Base-by-base conservation (phyloP, 164 flowering plant species). In the Aristolochia fimbriata region DNA sequence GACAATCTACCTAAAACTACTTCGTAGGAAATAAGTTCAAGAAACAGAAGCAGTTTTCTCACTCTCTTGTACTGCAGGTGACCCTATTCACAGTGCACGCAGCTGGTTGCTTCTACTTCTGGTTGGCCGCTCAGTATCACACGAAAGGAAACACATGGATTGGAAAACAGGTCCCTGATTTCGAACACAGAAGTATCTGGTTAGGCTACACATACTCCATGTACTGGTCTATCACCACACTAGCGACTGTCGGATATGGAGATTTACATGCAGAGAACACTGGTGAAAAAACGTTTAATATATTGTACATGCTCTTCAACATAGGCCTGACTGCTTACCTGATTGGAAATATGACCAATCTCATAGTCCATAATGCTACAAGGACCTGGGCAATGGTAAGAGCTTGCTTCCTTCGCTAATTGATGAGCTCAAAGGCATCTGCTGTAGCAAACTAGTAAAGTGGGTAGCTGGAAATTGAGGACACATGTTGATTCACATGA, bases 301-400 rank as follows among this genome's bases (percentile, higher is more conserved):
- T 86, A 55, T 64, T 68, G 58, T 86, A 78, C 71, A 89, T 89
- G 97, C 76, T 89, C 30, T 85, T 85, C 81, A 89, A 89, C 81
- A 85, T 89, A 25, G 91, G 97, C 55, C 90, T 89, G 66, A 83
- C 83, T 16, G 81, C 96, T 47, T 89, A 86, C 60, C 64, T 89
- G 37, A 84, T 89, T 20, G 93, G 93, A 55, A 86, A 86, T 80
- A 86, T 89, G 93, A 89, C 96, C 59, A 85, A 81, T 71, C 91
- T 89, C 57, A 66, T 89, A 30, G 97, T 89, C 68, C 94, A 86
- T 51, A 57, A 77, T 24, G 80, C 89, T 19, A 56, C 64, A 23
- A 77, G 82, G 33, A 89, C 90, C 49, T 82, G 85, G 48, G 69
- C 66, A 68, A 82, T 83, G 89, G 94, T 89, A 83, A 71, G 58